Evolutionary conservation across 73 alveolate genomes (phyloP), one percentile per base, ranked within the genome.

Genomic region (Loxodes magnus): DNA sequence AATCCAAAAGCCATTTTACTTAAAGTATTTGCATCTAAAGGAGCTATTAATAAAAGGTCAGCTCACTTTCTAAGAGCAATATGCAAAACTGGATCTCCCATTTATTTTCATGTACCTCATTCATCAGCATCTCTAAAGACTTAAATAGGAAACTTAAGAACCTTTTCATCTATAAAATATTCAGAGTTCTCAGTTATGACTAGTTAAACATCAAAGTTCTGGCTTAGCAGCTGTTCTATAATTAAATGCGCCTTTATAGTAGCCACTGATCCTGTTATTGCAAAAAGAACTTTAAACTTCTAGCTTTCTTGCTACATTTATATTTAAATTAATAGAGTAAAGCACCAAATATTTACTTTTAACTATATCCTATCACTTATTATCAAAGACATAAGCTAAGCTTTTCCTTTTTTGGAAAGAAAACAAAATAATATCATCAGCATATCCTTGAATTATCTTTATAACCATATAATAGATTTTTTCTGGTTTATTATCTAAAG

Each of bases 21-120:
- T 46, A 87, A 21, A 6, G 97, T 77, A 59, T 87, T 87, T 9
- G 97, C 97, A 14, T 90, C 77, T 0, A 77, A 53, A 3, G 97
- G 97, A 29, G 94, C 92, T 15, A 87, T 61, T 7, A 87, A 19
- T 4, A 87, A 43, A 2, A 64, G 26, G 20, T 52, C 65, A n/a
- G 93, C 82, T 79, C 93, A 42, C 50, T 69, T 67, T 37, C 83
- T 33, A 5, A 87, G 61, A 50, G 81, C 90, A 33, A 87, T 74
- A 67, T 87, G 97, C 16, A 87, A 54, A 5, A 87, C 94, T 3
- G 75, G 79, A 42, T 87, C 90, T 28, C 80, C 93, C 52, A 79
- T 54, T 33, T 65, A 15, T 55, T 79, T 46, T 83, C 89, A 87
- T 5, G 51, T 31, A 21, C 42, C 49, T 82, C 88, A 87, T 59